A percentile compares a stretch with the other conserved stretches of the same genome.
phyloP scores from a whole-genome alignment of 208 protist species.

The Acanthamoeba royreba region DNA sequence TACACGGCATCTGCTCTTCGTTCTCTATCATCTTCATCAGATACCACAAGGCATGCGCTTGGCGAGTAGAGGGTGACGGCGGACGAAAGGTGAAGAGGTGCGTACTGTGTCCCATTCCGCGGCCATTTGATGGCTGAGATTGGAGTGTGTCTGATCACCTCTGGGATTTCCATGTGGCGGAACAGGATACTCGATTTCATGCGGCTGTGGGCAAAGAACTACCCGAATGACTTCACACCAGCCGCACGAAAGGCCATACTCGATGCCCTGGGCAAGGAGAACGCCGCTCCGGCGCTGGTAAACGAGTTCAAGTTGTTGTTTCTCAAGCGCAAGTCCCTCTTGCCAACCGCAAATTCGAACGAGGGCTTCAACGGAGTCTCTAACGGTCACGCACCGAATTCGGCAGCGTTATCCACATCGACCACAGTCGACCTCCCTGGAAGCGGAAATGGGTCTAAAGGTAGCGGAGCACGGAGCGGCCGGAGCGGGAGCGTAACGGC shows the following conservation, averaged over 20 bases:
- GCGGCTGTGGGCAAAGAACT: not conserved
- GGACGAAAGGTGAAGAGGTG: too few relatives aligned
- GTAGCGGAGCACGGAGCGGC: not conserved
- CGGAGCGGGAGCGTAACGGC: not conserved
- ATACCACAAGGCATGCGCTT: not conserved
- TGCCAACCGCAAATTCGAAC: not conserved
- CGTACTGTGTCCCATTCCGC: too few relatives aligned
- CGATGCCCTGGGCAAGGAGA: not conserved
- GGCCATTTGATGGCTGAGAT: too few relatives aligned
- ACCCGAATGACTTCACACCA: not conserved
- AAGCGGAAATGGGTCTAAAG: not conserved
- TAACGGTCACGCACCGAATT: not conserved
- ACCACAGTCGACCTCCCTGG: not conserved
- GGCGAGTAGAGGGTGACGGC: not conserved
- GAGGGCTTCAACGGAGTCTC: not conserved
- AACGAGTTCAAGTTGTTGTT: constrained; percentile 23
- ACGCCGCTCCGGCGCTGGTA: not conserved
- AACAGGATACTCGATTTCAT: not conserved
- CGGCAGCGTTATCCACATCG: not conserved
- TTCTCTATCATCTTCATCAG: not conserved
- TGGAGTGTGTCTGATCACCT: too few relatives aligned
- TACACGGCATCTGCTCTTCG: not conserved
- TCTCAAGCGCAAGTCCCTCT: not conserved
- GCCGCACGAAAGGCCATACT: not conserved
- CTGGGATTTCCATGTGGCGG: not conserved